Evolutionary conservation across 768 basidiomycete genomes (phyloP), one percentile per base, ranked within the genome.

Genomic region (Tylopilus vinaceipallidus): DNA sequence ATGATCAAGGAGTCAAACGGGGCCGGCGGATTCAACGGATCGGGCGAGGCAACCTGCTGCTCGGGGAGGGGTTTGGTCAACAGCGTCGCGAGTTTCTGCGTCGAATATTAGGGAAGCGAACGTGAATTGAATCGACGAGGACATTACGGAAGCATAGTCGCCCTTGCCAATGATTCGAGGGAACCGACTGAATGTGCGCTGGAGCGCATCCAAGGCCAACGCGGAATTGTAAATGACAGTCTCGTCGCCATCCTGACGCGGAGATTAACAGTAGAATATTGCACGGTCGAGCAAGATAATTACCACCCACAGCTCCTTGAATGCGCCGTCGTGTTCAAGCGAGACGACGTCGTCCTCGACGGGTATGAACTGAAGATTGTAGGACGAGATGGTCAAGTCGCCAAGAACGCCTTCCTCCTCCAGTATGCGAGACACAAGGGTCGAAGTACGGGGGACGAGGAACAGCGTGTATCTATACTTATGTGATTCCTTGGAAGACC

Each of bases 331-430:
- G 56, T 85, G 71, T 71, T 99, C 97, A 26, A 99, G 71, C 3
- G 93, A 97, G 27, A 98, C 71, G 50, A 98, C 83, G 67, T 99
- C 97, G 16, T 91, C 86, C 50, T 95, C 95, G 32, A 98, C 61
- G 14, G 95, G 93, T 54, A 98, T 92, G 59, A 98, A 91, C 59
- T 95, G 93, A 20, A 99, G 77, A 65, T 91, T 91, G 69, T 92
- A 95, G 24, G 91, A 81, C 17, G 83, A 82, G 26, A 98, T 81
- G 8, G 81, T 84, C 38, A 99, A 76, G 60, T 98, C 95, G n/a
- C 97, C 97, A 14, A 95, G 78, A 1, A 99, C 95, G n/a, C 95
- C 97, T 61, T 97, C 89, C 64, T 98, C 95, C 61, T 98, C 94
- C 37, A 99, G 72, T 54, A 94, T 84, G 48, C 85, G 81, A 29